A percentile compares a stretch with the other conserved stretches of the same genome.
phyloP scores from a whole-genome alignment of 2,329 filamentous ascomycete genomes.

The Epichloe baconii region DNA sequence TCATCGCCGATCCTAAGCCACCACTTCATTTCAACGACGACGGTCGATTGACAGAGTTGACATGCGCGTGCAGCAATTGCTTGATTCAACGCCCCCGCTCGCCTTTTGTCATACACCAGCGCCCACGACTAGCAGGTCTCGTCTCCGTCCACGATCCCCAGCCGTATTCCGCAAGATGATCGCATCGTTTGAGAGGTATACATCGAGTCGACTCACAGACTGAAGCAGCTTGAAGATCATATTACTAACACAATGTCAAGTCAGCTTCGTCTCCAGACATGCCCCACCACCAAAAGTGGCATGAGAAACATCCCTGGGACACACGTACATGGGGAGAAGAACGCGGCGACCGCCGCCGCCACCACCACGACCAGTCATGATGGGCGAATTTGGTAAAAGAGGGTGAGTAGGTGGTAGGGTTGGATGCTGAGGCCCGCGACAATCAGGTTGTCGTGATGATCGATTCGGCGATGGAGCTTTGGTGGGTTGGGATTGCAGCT shows the following conservation, averaged over 20 bases:
- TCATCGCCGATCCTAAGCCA: no score
- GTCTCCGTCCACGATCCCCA: background rate
- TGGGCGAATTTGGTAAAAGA: slow-evolving; percentile 1
- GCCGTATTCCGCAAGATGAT: background rate
- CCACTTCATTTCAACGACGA: no score
- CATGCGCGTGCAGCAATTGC: background rate
- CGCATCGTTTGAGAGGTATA: background rate
- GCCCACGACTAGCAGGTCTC: background rate
- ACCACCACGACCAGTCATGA: slow-evolving; percentile 47
- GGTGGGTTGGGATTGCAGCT: background rate
- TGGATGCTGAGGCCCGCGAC: background rate
- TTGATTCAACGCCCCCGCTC: background rate
- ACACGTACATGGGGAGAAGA: slow-evolving; percentile 41
- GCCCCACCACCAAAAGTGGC: background rate
- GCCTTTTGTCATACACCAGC: background rate
- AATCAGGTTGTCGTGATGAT: slow-evolving; percentile 2
- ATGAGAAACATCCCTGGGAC: slow-evolving; percentile 4
- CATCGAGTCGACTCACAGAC: slow-evolving; percentile 22
- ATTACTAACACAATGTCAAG: slow-evolving; percentile 25
- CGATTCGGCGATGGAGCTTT: slow-evolving; percentile 1
- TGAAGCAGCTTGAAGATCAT: slow-evolving; percentile 65
- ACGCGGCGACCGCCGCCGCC: slow-evolving; percentile 47
- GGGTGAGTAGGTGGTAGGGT: background rate
- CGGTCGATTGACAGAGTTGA: background rate
- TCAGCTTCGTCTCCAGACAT: slow-evolving; percentile 12